These are phyloP conservation scores for Haematococcus sp. DNA, from an alignment of 139 green algal species.

Conservation along the genomic window DNA sequence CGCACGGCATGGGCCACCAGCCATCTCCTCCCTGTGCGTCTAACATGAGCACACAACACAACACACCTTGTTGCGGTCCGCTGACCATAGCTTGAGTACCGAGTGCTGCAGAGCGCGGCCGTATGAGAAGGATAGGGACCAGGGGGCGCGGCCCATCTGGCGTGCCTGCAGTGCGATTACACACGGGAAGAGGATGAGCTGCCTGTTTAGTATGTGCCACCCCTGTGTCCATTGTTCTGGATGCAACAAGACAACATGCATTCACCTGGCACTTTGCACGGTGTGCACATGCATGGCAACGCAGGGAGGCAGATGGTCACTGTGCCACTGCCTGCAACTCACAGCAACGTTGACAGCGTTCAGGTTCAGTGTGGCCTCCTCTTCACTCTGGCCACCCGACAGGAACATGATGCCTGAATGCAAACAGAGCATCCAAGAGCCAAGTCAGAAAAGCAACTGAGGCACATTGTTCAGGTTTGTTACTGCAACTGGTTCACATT, in stretches of 20 bases:
- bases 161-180: conserved; percentile 51
- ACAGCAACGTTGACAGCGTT: conserved; percentile 69
- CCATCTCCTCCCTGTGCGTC: no score
- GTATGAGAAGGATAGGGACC: conserved; percentile 92
- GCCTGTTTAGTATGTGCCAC: no score
- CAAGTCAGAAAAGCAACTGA: no score
- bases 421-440: no score
- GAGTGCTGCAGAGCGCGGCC: conserved; percentile 86
- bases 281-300: no score
- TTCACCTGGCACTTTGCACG: no score
- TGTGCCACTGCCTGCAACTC: background rate
- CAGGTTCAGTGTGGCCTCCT: conserved; percentile 77
- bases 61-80: conserved; percentile 4
- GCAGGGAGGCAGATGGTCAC: background rate
- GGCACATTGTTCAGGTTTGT: no score
- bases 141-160: conserved; percentile 69
- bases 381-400: conserved; percentile 85
- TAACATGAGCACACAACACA: no score
- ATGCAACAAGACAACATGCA: conserved; percentile 9
- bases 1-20: background rate
- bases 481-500: no score
- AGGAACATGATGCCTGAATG: conserved; percentile 97
- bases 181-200: no score
- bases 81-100: conserved; percentile 50
- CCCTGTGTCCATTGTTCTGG: no score